These are phyloP conservation scores for Hevea brasiliensis DNA, from an alignment of 345 rosid species.

Conservation along the genomic window DNA sequence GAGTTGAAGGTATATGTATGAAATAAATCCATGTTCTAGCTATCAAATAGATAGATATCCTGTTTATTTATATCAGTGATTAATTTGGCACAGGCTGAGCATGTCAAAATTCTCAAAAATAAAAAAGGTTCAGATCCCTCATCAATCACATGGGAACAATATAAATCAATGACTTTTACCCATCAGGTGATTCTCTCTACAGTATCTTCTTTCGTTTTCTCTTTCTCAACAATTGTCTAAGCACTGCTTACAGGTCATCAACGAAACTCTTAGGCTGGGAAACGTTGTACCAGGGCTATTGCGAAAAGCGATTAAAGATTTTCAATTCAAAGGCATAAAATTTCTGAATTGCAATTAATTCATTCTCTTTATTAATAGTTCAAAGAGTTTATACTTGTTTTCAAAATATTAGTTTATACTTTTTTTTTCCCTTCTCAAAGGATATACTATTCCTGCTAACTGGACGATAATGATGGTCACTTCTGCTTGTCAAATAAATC, in stretches of 20 bases:
- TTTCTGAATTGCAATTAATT: too few species aligned
- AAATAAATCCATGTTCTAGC: too few species aligned
- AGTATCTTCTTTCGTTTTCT: too few species aligned
- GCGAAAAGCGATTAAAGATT: constrained; percentile 25
- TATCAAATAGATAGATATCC: too few species aligned
- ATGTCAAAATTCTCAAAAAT: background rate
- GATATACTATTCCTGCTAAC: constrained; percentile 30
- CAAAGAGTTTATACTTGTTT: too few species aligned
- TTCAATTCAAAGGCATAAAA: constrained; percentile 21
- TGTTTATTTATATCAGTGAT: too few species aligned
- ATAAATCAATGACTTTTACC: background rate
- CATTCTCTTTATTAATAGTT: too few species aligned
- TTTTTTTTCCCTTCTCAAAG: background rate
- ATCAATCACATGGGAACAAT: background rate
- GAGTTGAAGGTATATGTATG: constrained; percentile 27
- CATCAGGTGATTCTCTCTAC: background rate
- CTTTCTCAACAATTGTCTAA: too few species aligned
- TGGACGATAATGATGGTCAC: constrained; percentile 18
- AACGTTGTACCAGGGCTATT: constrained; percentile 31
- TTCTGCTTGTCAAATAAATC: constrained; percentile 20
- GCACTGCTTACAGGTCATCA: constrained; percentile 27
- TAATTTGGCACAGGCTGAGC: background rate
- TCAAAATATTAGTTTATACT: background rate
- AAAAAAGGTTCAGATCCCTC: background rate
- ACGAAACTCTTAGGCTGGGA: constrained; percentile 35